Evolutionary conservation across 352 stramenopile genomes (phyloP).

Genomic region (Phytophthora podocarpi): DNA sequence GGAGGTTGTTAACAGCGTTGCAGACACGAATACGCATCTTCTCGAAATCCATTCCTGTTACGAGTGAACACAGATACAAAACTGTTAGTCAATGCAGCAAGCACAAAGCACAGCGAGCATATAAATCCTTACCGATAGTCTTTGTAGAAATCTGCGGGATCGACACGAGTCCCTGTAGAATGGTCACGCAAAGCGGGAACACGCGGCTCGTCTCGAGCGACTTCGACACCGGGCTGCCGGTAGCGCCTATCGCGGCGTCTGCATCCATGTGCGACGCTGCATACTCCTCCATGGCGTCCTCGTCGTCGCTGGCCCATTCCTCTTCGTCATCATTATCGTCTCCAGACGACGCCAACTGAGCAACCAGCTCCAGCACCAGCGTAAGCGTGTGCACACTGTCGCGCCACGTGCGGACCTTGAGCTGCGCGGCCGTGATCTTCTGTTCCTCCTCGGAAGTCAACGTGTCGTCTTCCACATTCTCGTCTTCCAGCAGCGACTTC

Average conservation of each 20-base stretch:
- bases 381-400: slow-evolving; percentile 82
- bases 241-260: background rate
- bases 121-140: slow-evolving; percentile 45
- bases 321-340: slow-evolving; percentile 80
- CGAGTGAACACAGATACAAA: slow-evolving; percentile 1
- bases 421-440: slow-evolving; percentile 64
- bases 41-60: slow-evolving; percentile 68
- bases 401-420: slow-evolving; percentile 76
- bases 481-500: slow-evolving; percentile 64
- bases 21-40: slow-evolving; percentile 82
- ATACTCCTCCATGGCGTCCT: slow-evolving; percentile 88
- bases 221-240: slow-evolving; percentile 36
- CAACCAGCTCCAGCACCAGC: slow-evolving; percentile 77
- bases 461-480: slow-evolving; percentile 67
- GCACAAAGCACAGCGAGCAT: background rate
- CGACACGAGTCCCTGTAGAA: slow-evolving; percentile 80
- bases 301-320: slow-evolving; percentile 87
- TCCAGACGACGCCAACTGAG: slow-evolving; percentile 57
- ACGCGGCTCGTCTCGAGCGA: slow-evolving; percentile 51
- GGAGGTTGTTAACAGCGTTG: slow-evolving; percentile 85
- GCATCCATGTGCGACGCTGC: slow-evolving; percentile 73
- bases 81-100: slow-evolving; percentile 7
- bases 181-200: slow-evolving; percentile 60
- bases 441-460: slow-evolving; percentile 66
- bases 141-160: slow-evolving; percentile 59